phyloP scores from a whole-genome alignment of 331 rosid species.

The Stylosanthes scabra region DNA sequence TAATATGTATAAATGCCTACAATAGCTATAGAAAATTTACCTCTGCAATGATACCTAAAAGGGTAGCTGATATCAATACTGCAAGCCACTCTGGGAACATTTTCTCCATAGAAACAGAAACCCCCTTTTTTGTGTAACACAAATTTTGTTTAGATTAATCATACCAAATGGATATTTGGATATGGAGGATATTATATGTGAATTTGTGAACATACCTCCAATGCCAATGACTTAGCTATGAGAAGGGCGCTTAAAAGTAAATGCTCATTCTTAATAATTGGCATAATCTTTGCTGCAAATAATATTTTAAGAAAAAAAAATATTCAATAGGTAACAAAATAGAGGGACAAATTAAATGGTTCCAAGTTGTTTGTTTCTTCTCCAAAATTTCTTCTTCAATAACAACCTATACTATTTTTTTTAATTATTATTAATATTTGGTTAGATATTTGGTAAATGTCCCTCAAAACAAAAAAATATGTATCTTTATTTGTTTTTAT shows the following conservation, averaged over 20 bases:
- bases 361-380: conserved; percentile 22
- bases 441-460: not conserved
- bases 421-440: not conserved
- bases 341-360: conserved; percentile 15
- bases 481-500: no score
- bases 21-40: conserved; percentile 24
- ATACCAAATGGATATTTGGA: no score
- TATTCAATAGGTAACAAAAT: conserved; percentile 10
- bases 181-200: no score
- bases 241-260: conserved; percentile 56
- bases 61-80: conserved; percentile 9
- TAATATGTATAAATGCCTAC: not conserved
- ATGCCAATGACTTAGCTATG: conserved; percentile 46
- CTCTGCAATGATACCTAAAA: conserved; percentile 41
- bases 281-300: conserved; percentile 66
- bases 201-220: conserved; percentile 49
- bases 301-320: not conserved
- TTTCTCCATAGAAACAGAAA: conserved; percentile 42
- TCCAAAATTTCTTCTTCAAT: not conserved
- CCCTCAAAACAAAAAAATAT: no score
- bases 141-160: conserved; percentile 11
- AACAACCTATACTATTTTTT: no score
- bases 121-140: conserved; percentile 35
- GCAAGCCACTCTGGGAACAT: conserved; percentile 46
- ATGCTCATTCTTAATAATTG: conserved; percentile 72